Evolutionary conservation across 2,329 filamentous ascomycete genomes (phyloP), one percentile per base, ranked within the genome.

Genomic region (Diaporthe destruens): DNA sequence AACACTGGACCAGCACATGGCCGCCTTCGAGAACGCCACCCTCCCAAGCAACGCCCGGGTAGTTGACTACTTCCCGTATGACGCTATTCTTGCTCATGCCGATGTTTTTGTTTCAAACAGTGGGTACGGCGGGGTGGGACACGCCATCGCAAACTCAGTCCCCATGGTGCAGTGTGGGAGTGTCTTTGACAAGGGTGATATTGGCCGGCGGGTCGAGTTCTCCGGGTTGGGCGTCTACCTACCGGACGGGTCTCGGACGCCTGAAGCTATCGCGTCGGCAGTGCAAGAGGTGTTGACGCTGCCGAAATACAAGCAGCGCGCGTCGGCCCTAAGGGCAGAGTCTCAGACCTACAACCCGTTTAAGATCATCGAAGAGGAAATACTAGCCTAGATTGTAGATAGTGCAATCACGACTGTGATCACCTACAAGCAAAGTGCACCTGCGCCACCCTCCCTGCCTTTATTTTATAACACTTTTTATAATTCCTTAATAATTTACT

Each of bases 61-160:
- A 3, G 77, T 84, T 25, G 85, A 87, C 76, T 87, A 85, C 75
- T 77, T 88, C 5, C 81, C 85, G 5, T 88, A 87, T 73, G 85
- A 88, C 71, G 78, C 80, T 0, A 72, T 87, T 0, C 79, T 88
- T 5, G 42, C 42, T 7, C 23, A 54, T 3, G 25, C 12, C 6
- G 25, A 54, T 6, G 25, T 54, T 1, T 54, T 54, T 29, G 51
- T 54, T 4, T 54, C 51, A 6, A 54, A 29, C 12, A 54, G 25
- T 6, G 51, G 51, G 51, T 54, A 29, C 23, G 51, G 51, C 5
- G 51, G 51, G 3, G 23, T 54, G 3, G 23, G 51, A 4, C 51
- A 54, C 11, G 51, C 51, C 14, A 29, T 54, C 1, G 25, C 51
- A 3, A 54, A 54, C 51, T 16, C 23, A 7, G 51, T 54, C 6